phyloP scores from a whole-genome alignment of 2,329 filamentous ascomycete genomes.

The Dactylella cylindrospora region DNA sequence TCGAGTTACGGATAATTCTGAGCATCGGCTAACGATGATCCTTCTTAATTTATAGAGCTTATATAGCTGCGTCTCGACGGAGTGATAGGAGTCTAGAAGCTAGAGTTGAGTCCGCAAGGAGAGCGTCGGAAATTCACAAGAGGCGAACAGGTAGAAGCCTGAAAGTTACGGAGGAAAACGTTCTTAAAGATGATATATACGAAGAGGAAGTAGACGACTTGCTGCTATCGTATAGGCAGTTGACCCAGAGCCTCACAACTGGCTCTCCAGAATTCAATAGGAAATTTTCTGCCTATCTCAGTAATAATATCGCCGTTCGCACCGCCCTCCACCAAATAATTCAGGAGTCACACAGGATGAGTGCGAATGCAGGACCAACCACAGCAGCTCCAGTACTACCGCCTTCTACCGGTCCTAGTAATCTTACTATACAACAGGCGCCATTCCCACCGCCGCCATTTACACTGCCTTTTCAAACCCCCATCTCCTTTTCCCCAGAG shows the following conservation, averaged over 20 bases:
- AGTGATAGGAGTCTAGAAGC: slow-evolving; percentile 86
- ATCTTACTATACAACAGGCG: too few relatives aligned
- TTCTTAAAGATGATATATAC: slow-evolving; percentile 91
- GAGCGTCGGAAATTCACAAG: slow-evolving; percentile 90
- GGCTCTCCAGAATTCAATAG: slow-evolving; percentile 64
- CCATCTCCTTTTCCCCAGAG: not conserved
- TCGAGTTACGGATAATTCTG: too few relatives aligned
- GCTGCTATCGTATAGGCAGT: slow-evolving; percentile 65
- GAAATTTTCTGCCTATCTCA: slow-evolving; percentile 62
- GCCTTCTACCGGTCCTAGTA: too few relatives aligned
- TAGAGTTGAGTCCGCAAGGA: slow-evolving; percentile 78
- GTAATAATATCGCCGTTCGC: slow-evolving; percentile 61
- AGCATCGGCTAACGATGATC: too few relatives aligned
- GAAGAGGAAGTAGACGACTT: slow-evolving; percentile 88
- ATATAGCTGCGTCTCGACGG: slow-evolving; percentile 84
- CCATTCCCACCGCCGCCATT: slow-evolving; percentile 2
- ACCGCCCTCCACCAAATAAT: slow-evolving; percentile 56
- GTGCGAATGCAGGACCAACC: slow-evolving; percentile 53
- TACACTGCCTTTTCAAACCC: slow-evolving; percentile 1
- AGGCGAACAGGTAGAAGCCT: slow-evolving; percentile 79
- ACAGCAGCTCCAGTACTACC: too few relatives aligned
- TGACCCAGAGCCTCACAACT: slow-evolving; percentile 65
- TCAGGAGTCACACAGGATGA: slow-evolving; percentile 52
- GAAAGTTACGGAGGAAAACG: slow-evolving; percentile 80
- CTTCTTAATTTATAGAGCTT: slow-evolving; percentile 65